Evolutionary conservation across 495 filamentous ascomycete species (phyloP), one percentile per base, ranked within the genome.

Genomic region (Lasiosphaeria ovina): DNA sequence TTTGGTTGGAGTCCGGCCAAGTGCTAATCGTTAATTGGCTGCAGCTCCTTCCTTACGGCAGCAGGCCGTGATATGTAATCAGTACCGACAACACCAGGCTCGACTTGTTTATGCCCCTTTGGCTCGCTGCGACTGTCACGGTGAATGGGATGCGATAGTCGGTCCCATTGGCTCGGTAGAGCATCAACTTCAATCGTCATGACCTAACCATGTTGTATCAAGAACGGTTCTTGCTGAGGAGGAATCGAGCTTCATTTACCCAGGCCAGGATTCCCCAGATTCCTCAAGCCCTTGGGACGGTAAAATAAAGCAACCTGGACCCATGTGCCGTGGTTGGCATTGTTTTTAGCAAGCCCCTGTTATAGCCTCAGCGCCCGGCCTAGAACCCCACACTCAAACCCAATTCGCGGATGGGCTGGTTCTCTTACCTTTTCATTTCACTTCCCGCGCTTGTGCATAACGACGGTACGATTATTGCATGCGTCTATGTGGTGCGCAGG

Each of bases 331-430:
- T 24, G 24, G 24, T 24, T 24, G 24, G 24, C 24, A 24, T 24
- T 24, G 24, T 24, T 24, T 24, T 24, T 24, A 24, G 24, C 24
- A 24, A 24, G 24, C 24, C 24, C 24, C 24, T 24, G 2, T 24
- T 24, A 24, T 24, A 24, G 24, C 24, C 24, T 24, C 24, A 24
- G 24, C 24, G 44, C 44, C 44, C 12, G 44, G 44, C 4, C 44
- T 4, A 47, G 44, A 47, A 47, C 44, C 44, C 44, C 44, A 24
- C 24, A 47, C 44, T 47, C 44, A 8, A 47, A 47, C 44, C 44
- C 44, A 47, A 11, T 47, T 47, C 5, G 44, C 11, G 16, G 11
- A n/a, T 0, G 44, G 44, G 44, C 16, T 11, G 44, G 12, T 47
- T 47, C 12, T 47, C 16, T n/a, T 47, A 14, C 16, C 16, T 47